Conservation (phyloP, 192 early-diverging fungal genomes). For the Coemansia sp. region DNA sequence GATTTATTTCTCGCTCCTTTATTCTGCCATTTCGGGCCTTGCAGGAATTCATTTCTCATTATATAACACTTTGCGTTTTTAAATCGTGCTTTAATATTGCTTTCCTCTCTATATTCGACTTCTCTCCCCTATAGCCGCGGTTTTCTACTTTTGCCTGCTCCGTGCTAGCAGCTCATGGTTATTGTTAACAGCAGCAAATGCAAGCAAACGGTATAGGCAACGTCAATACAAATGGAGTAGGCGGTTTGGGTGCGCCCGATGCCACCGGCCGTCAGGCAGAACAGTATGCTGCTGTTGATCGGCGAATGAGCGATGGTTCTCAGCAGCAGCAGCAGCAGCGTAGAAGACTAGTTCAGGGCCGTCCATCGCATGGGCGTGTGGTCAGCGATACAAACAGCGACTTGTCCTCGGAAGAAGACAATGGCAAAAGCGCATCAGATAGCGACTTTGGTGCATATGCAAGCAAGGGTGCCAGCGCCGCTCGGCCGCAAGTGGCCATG, state of each 20-base stretch:
- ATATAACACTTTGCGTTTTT: background rate
- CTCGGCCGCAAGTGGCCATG: conserved; percentile 42
- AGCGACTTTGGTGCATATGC: conserved; percentile 45
- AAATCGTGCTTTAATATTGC: background rate
- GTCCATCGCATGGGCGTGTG: conserved; percentile 39
- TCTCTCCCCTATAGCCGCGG: background rate
- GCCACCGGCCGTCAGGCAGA: conserved; percentile 14
- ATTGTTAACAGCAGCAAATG: conserved; percentile 24
- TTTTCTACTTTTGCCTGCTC: conserved; percentile 7
- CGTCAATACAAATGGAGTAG: conserved; percentile 24
- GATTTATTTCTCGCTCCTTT: background rate
- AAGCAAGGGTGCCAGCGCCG: conserved; percentile 8
- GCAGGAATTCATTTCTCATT: background rate
- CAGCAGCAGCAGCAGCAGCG: conserved; percentile 7
- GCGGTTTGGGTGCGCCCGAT: conserved; percentile 14
- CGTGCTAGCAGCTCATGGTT: conserved; percentile 12
- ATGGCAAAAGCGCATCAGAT: conserved; percentile 14
- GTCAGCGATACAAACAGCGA: conserved; percentile 54
- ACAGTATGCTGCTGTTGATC: conserved; percentile 4
- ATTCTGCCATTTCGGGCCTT: background rate
- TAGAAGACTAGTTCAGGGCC: conserved; percentile 31
- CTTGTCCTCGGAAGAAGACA: conserved; percentile 26
- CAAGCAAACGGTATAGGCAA: conserved; percentile 48
- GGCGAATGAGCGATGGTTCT: conserved; percentile 1
- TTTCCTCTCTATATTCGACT: background rate